These are phyloP conservation scores for Quercus dentata DNA, from an alignment of 306 rosid genomes.

Conservation along the genomic window DNA sequence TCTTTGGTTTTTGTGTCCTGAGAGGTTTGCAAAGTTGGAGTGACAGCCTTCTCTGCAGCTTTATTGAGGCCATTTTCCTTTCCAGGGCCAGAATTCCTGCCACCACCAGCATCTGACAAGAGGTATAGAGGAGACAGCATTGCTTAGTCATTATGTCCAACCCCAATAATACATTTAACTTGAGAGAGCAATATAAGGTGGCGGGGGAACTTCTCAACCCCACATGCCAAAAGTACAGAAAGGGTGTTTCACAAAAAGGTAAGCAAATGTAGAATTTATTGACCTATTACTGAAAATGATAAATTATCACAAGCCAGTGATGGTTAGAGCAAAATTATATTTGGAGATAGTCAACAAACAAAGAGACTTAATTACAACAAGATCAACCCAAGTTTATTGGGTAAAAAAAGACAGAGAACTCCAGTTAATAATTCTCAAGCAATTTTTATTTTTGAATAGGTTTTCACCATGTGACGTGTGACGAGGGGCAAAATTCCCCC, in stretches of 20 bases:
- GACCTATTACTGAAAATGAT: neutral
- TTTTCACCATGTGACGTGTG: slow-evolving; percentile 60
- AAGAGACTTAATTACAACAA: neutral
- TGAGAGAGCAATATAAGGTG: neutral
- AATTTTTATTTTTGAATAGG: slow-evolving; percentile 11
- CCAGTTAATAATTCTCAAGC: slow-evolving; percentile 9
- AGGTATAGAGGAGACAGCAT: slow-evolving; percentile 22
- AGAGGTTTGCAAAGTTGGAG: slow-evolving; percentile 40
- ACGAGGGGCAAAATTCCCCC: slow-evolving; percentile 59
- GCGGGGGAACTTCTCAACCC: neutral
- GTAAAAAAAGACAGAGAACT: neutral
- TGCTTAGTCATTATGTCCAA: slow-evolving; percentile 18
- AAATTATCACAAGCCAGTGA: neutral
- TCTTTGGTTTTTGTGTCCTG: slow-evolving; percentile 60
- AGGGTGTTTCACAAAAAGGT: neutral
- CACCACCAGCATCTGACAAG: slow-evolving; percentile 62
- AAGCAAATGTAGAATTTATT: neutral
- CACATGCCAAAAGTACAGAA: neutral
- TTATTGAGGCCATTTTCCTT: slow-evolving; percentile 66
- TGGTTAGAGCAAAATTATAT: slow-evolving; percentile 11
- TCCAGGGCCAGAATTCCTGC: slow-evolving; percentile 60
- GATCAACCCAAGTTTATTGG: neutral
- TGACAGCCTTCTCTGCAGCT: slow-evolving; percentile 53
- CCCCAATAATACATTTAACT: slow-evolving; percentile 21
- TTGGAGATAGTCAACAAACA: slow-evolving; percentile 3